Percentiles rank a stretch among this genome's conserved stretches.
Evolutionary conservation across 805 yeast genomes (phyloP).

Genomic region (Candida hungchunana): DNA sequence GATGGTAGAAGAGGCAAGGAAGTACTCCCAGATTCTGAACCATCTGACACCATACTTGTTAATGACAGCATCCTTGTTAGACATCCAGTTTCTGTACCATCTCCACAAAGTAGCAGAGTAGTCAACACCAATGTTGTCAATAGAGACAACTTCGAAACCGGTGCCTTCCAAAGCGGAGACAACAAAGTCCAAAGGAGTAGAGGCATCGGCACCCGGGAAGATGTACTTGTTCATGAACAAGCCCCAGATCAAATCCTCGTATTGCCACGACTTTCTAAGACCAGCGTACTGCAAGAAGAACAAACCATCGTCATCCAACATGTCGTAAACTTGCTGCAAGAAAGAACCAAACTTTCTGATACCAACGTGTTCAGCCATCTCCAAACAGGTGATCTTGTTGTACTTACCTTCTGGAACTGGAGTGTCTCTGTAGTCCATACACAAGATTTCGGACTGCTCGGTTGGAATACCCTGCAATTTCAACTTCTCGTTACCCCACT

Average conservation of each 20-base stretch:
- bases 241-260: slow-evolving; percentile 93
- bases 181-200: slow-evolving; percentile 87
- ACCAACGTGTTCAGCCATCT: slow-evolving; percentile 97
- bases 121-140: slow-evolving; percentile 90
- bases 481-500: slow-evolving; percentile 77
- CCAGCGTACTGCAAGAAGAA: slow-evolving; percentile 90
- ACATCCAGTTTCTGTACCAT: slow-evolving; percentile 94
- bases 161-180: slow-evolving; percentile 70
- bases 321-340: slow-evolving; percentile 74
- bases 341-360: slow-evolving; percentile 75
- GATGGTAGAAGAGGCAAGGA: slow-evolving; percentile 77
- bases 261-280: slow-evolving; percentile 88
- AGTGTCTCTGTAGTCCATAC: slow-evolving; percentile 87
- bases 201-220: slow-evolving; percentile 97
- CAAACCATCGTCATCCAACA: slow-evolving; percentile 88
- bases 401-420: slow-evolving; percentile 68
- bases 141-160: slow-evolving; percentile 79
- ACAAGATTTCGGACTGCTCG: slow-evolving; percentile 71
- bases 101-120: slow-evolving; percentile 88
- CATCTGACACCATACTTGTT: slow-evolving; percentile 83
- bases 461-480: slow-evolving; percentile 60
- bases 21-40: slow-evolving; percentile 92
- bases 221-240: slow-evolving; percentile 93
- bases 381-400: slow-evolving; percentile 85
- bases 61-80: slow-evolving; percentile 70